Conservation (phyloP, 331 rosid genomes). For the Quercus tomentella region DNA sequence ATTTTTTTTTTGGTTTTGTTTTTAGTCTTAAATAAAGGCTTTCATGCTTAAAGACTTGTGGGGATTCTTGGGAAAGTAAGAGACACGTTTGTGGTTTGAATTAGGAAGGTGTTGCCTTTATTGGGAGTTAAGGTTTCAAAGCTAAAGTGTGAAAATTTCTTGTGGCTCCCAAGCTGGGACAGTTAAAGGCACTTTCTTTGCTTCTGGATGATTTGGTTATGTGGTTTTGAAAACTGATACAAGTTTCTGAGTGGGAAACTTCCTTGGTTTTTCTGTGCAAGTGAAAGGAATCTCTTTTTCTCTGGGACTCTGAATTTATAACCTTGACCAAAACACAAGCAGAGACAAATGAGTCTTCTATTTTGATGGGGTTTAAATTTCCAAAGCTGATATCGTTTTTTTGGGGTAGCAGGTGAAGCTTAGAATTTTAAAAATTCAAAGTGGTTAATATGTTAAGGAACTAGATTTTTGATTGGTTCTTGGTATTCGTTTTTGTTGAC, state of each 20-base stretch:
- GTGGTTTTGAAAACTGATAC: not conserved
- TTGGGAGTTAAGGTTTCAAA: constrained; percentile 2
- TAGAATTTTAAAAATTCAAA: not conserved
- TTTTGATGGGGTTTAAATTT: not conserved
- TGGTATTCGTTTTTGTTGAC: not conserved
- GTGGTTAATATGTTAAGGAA: not conserved
- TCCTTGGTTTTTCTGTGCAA: not conserved
- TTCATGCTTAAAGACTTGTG: too few species aligned
- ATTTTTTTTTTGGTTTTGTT: too few species aligned
- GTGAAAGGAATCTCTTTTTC: not conserved
- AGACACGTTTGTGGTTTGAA: not conserved
- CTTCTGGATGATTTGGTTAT: not conserved
- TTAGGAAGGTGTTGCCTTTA: not conserved
- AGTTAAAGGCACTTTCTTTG: not conserved
- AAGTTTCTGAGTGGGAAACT: not conserved
- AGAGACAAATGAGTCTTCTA: not conserved
- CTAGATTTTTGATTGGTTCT: not conserved
- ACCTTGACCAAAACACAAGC: not conserved
- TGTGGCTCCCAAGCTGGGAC: not conserved
- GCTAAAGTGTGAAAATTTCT: not conserved
- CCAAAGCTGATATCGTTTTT: not conserved
- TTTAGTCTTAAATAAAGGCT: too few species aligned
- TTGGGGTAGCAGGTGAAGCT: not conserved
- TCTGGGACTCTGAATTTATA: not conserved
- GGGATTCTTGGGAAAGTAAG: too few species aligned